Evolutionary conservation across 2,329 filamentous ascomycete genomes (phyloP), one percentile per base, ranked within the genome.

Genomic region (Trichophyton benhamiae): DNA sequence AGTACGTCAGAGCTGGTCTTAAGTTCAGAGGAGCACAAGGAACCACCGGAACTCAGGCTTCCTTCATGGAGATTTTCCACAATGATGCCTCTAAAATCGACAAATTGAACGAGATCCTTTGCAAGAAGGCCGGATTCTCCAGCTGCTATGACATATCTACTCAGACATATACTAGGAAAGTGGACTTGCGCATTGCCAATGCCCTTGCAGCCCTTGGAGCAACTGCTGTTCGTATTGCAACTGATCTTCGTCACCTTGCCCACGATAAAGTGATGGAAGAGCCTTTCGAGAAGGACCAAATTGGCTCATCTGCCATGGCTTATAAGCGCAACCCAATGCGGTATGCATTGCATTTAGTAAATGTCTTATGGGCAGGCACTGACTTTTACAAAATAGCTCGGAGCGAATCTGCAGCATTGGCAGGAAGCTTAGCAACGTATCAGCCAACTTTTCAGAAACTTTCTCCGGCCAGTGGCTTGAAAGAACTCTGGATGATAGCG

Each of bases 191-290:
- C 61, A 79, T 96, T n/a, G 82, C 86, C 68, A 91, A 94, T 70
- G 89, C 88, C n/a, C 78, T 96, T 38, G 80, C 82, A 36, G 88
- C 85, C 0, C 84, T 96, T 59, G 91, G 88, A 25, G 82, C 89
- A n/a, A 89, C 89, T 0, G 84, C 58, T 30, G 82, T 89, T 70
- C 83, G 86, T 63, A 91, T 95, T 63, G 82, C 83, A 57, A 80
- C 81, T 55, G 88, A 92, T 68, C 87, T 94, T 66, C 81, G 88
- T 57, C 86, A 89, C 70, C 78, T 92, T 57, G 86, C 87, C 4
- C 79, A 82, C 69, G 82, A 85, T 75, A 95, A 96, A 79, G 89
- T 95, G 74, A 78, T 94, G 62, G 91, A 95, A 71, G 88, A 91
- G 78, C 89, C 88, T 0, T 89, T 90, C 67, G 88, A 91, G 76